These are phyloP conservation scores for Saccharomycopsis fibuligera DNA, from an alignment of 805 yeast species.

Conservation along the genomic window DNA sequence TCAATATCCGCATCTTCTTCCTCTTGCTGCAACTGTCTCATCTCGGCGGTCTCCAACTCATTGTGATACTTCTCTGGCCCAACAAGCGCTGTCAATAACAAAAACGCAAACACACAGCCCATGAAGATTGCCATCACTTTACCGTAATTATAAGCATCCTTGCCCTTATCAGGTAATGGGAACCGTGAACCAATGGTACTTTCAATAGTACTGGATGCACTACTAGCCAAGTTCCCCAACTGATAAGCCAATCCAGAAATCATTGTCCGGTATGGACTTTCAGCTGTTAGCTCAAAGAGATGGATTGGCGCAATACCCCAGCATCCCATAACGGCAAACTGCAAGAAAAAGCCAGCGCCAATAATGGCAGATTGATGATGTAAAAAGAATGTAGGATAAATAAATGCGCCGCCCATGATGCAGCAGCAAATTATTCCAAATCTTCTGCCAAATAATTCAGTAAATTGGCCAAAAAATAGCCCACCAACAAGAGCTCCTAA, in stretches of 20 bases:
- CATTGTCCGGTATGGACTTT: slow-evolving; percentile 55
- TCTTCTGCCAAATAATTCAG: slow-evolving; percentile 52
- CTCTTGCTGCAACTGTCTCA: too few relatives aligned
- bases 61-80: slow-evolving; percentile 59
- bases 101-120: slow-evolving; percentile 54
- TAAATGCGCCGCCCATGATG: slow-evolving; percentile 50
- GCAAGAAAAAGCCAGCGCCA: slow-evolving; percentile 57
- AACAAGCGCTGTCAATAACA: slow-evolving; percentile 41
- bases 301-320: slow-evolving; percentile 66
- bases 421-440: slow-evolving; percentile 46
- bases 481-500: slow-evolving; percentile 56
- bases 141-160: slow-evolving; percentile 48
- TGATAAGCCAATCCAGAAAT: slow-evolving; percentile 61
- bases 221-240: slow-evolving; percentile 60
- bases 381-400: slow-evolving; percentile 59
- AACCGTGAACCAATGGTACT: slow-evolving; percentile 53
- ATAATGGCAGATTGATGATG: slow-evolving; percentile 39
- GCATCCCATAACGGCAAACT: slow-evolving; percentile 61
- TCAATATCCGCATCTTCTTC: too few relatives aligned
- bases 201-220: slow-evolving; percentile 67
- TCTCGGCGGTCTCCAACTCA: too few relatives aligned
- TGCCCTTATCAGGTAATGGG: slow-evolving; percentile 33
- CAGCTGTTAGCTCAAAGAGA: slow-evolving; percentile 51
- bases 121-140: slow-evolving; percentile 61
- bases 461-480: slow-evolving; percentile 46